phyloP scores from a whole-genome alignment of 371 early-diverging fungal genomes.

The Rhizomucor pusillus region DNA sequence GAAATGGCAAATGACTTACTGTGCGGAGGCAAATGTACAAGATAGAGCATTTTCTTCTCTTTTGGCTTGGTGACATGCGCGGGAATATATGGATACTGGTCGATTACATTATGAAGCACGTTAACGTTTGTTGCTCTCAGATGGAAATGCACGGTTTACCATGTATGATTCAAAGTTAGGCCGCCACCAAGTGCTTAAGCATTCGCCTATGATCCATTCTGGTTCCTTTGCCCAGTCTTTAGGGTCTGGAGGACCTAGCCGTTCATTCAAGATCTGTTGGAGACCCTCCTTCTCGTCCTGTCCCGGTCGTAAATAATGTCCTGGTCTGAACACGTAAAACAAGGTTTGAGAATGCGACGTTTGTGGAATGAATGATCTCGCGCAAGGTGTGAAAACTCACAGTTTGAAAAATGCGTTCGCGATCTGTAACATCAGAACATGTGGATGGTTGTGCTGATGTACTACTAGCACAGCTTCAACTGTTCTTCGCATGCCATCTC shows the following conservation, averaged over 20 bases:
- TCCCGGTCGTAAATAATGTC: conserved; percentile 69
- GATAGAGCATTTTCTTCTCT: conserved; percentile 71
- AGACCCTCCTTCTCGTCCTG: conserved; percentile 73
- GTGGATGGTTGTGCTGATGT: conserved; percentile 83
- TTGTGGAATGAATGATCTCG: not conserved
- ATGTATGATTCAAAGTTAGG: conserved; percentile 77
- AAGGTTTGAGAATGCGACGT: not conserved
- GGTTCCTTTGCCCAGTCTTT: conserved; percentile 24
- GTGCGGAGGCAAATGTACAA: conserved; percentile 74
- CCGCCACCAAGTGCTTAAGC: conserved; percentile 74
- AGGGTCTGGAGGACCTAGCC: conserved; percentile 42
- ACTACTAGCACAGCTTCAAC: conserved; percentile 79
- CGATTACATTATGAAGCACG: not conserved
- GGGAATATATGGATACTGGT: conserved; percentile 78
- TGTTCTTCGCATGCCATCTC: conserved; percentile 65
- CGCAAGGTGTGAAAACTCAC: conserved; percentile 36
- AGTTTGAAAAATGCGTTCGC: conserved; percentile 76
- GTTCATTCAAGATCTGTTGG: conserved; percentile 54
- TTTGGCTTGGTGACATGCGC: conserved; percentile 80
- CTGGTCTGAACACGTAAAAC: conserved; percentile 53
- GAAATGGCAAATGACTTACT: conserved; percentile 40
- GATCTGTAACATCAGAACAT: conserved; percentile 77
- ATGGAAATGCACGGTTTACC: conserved; percentile 39
- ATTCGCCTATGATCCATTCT: conserved; percentile 76
- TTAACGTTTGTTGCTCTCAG: not conserved